phyloP scores from a whole-genome alignment of 805 yeast genomes.

The Candida patagonica region DNA sequence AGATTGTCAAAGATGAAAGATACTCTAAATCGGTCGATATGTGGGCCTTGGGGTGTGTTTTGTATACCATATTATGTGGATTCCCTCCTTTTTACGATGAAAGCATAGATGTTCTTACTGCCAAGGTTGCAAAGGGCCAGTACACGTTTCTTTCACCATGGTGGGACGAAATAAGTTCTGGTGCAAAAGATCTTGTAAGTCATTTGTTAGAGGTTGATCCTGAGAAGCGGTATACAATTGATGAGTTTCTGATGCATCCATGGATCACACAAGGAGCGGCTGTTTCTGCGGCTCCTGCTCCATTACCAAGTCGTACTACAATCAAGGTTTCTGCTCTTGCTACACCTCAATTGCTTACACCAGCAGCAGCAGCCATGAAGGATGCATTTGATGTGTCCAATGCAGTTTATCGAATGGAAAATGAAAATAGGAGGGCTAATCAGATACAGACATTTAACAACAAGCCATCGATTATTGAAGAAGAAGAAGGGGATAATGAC shows the following conservation, averaged over 20 bases:
- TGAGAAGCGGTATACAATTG: conserved; percentile 54
- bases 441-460: conserved; percentile 14
- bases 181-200: conserved; percentile 63
- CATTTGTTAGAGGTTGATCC: conserved; percentile 67
- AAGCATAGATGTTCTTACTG: conserved; percentile 60
- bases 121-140: conserved; percentile 72
- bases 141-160: conserved; percentile 70
- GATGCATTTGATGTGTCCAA: conserved; percentile 83
- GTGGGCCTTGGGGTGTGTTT: conserved; percentile 98
- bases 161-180: conserved; percentile 76
- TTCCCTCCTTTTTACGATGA: conserved; percentile 97
- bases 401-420: conserved; percentile 76
- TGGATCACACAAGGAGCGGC: conserved; percentile 45
- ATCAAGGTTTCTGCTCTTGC: neutral
- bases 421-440: conserved; percentile 38
- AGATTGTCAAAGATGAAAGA: conserved; percentile 86
- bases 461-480: conserved; percentile 16
- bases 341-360: conserved; percentile 24
- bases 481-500: conserved; percentile 27
- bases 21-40: conserved; percentile 93
- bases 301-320: conserved; percentile 11
- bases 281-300: conserved; percentile 17
- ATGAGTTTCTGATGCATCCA: conserved; percentile 64
- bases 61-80: conserved; percentile 89
- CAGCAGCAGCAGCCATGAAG: conserved; percentile 67